Evolutionary conservation across 2,329 filamentous ascomycete species (phyloP), one percentile per base, ranked within the genome.

Genomic region (Elsinoe perseae): DNA sequence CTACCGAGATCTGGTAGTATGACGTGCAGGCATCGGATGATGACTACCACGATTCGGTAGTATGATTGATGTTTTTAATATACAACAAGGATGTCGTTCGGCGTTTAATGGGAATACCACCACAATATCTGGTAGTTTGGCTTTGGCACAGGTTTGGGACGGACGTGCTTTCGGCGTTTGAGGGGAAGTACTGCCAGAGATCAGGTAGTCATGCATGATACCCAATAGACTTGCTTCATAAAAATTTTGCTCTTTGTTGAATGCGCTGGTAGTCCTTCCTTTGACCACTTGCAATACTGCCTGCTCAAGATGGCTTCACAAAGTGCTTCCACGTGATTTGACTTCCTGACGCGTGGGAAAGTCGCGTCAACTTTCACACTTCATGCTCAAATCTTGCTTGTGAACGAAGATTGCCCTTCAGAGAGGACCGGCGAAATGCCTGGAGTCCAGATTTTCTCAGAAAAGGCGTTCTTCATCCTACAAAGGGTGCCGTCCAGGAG

Each of bases 391-490:
- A 10, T n/a, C 20, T 44, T n/a, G n/a, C 20, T 23, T 18, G 14
- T 44, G 7, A 21, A 6, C 40, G 23, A 16, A 30, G 12, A 3
- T 36, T 14, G 9, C 18, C 40, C 40, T 25, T 9, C 18, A 20
- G 7, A 14, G 46, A 20, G 21, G 46, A 20, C 30, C 27, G 32
- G 52, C 40, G 28, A 21, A 8, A 48, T 46, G 53, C 53, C 42
- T 40, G 42, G 53, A 9, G 53, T 56, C 27, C 53, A 56, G 28
- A 8, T 85, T 8, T 85, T 85, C 60, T 63, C 71, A 12, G 76
- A 77, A 43, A 72, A 73, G 57, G 78, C 72, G 44, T 84, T 85
- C 68, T 85, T 80, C 76, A 65, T 85, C 36, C 74, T 79, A 20
- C 74, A 75, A 57, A 75, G 75, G 56, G 69, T 81, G 21, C 81